Conservation (phyloP, 225 moss, liverwort and hornwort genomes). For the Sphagnum contortum region DNA sequence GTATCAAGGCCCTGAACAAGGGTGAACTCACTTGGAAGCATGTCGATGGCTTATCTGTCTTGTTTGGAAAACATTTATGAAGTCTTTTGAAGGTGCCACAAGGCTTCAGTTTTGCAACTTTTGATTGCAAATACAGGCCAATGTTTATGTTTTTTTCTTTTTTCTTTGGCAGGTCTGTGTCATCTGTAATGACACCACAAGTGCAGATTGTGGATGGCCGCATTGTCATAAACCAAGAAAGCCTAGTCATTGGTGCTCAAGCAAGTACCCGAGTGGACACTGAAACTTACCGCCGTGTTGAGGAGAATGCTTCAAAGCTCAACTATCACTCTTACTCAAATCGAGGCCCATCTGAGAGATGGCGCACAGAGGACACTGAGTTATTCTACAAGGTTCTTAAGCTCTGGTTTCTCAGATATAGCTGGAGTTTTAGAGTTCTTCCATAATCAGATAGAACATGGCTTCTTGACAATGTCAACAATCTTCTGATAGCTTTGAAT, state of each 20-base stretch:
- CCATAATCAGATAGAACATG: no score
- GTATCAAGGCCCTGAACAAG: background rate
- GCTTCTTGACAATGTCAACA: no score
- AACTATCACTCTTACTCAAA: constrained; percentile 78
- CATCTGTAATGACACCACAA: constrained; percentile 61
- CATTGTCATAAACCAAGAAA: constrained; percentile 79
- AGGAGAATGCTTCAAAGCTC: constrained; percentile 82
- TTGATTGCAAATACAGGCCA: background rate
- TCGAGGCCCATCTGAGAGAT: constrained; percentile 63
- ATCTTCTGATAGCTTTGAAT: no score
- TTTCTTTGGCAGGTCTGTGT: constrained; percentile 23
- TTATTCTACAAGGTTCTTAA: constrained; percentile 57
- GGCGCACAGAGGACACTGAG: constrained; percentile 80
- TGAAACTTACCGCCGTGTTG: constrained; percentile 65
- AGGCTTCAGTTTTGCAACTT: background rate
- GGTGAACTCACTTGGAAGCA: background rate
- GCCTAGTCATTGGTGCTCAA: constrained; percentile 72
- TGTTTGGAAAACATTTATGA: background rate
- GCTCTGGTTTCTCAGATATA: no score
- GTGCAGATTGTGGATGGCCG: constrained; percentile 73
- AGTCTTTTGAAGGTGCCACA: background rate
- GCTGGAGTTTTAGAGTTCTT: no score
- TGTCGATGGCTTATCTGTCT: no score
- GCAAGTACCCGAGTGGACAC: constrained; percentile 63
- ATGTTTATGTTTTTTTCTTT: constrained; percentile 4